These are phyloP conservation scores for Aspergillus cavernicola DNA, from an alignment of 495 filamentous ascomycete genomes.

Conservation along the genomic window DNA sequence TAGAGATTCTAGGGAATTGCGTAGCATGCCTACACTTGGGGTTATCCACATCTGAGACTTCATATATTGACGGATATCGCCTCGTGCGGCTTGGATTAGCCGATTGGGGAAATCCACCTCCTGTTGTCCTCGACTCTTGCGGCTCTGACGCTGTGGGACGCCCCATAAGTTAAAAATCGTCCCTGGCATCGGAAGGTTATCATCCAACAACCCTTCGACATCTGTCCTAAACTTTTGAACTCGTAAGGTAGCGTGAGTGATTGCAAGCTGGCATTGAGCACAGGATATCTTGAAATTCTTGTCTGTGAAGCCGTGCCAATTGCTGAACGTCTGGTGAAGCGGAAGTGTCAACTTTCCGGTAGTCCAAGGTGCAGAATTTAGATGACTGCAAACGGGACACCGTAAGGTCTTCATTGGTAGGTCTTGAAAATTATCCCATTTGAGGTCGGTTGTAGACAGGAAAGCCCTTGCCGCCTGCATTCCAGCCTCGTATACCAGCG, in stretches of 20 bases:
- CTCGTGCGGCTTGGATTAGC: constrained; percentile 44
- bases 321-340: constrained; percentile 22
- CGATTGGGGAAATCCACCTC: constrained; percentile 55
- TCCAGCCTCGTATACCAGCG: constrained; percentile 59
- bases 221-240: constrained; percentile 57
- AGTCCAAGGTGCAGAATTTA: constrained; percentile 57
- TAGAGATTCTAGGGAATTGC: constrained; percentile 15
- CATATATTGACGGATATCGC: constrained; percentile 26
- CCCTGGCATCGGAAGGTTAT: constrained; percentile 58
- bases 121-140: not conserved
- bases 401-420: constrained; percentile 40
- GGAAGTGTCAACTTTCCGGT: constrained; percentile 34
- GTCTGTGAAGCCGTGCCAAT: constrained; percentile 59
- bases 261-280: constrained; percentile 42
- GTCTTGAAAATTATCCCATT: constrained; percentile 60
- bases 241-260: constrained; percentile 49
- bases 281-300: constrained; percentile 48
- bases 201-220: constrained; percentile 36
- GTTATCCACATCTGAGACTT: constrained; percentile 2
- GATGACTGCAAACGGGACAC: constrained; percentile 54
- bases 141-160: constrained; percentile 13
- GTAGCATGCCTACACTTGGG: constrained; percentile 16
- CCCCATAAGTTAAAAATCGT: constrained; percentile 49
- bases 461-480: constrained; percentile 45
- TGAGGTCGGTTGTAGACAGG: constrained; percentile 43